Conservation (phyloP, 345 rosid genomes). For the Syzygium aqueum region DNA sequence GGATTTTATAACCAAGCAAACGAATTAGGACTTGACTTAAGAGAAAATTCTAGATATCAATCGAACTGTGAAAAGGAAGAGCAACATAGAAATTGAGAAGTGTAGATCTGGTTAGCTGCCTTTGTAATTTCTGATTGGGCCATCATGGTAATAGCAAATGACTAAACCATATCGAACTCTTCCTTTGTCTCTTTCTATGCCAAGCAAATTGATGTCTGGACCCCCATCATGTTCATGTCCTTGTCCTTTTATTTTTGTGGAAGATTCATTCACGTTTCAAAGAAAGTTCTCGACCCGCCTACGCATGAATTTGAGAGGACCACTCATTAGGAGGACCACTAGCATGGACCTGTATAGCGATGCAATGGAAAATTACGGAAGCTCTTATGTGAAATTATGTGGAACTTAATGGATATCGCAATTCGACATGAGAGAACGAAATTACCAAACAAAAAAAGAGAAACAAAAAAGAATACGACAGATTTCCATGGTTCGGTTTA, state of each 20-base stretch:
- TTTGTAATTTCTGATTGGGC: neutral
- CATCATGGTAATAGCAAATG: neutral
- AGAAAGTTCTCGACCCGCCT: neutral
- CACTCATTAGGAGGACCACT: neutral
- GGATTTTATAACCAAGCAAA: neutral
- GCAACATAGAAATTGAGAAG: neutral
- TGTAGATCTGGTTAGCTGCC: neutral
- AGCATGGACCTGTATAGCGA: neutral
- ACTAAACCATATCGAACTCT: neutral
- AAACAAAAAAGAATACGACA: neutral
- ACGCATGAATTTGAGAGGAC: neutral
- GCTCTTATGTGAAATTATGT: neutral
- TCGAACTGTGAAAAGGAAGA: neutral
- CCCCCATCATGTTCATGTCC: neutral
- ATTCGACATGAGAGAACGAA: neutral
- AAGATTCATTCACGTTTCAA: neutral
- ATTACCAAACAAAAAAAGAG: neutral
- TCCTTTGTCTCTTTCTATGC: neutral
- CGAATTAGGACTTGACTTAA: neutral
- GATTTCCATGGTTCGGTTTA: neutral
- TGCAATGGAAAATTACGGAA: neutral
- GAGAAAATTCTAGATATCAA: neutral
- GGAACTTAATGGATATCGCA: neutral
- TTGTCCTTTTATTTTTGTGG: neutral
- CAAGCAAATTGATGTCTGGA: neutral